A percentile compares a stretch with the other conserved stretches of the same genome.
phyloP scores from a whole-genome alignment of 164 flowering plant genomes.

The Aristolochia fimbriata region DNA sequence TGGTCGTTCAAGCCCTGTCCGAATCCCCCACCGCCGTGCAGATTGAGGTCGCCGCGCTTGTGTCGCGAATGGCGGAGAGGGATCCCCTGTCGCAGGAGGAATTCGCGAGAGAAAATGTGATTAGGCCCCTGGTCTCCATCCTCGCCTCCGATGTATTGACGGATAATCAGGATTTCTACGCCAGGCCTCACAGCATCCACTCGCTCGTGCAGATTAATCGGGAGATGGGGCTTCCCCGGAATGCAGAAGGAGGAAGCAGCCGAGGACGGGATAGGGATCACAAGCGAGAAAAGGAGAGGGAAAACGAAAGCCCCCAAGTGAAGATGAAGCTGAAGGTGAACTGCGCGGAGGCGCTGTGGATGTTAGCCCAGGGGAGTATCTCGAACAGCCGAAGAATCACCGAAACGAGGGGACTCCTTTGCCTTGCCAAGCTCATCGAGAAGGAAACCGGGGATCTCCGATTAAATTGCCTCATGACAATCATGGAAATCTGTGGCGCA shows the following conservation, averaged over 20 bases:
- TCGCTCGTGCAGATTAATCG: conserved; percentile 52
- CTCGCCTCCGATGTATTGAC: conserved; percentile 31
- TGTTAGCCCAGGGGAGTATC: conserved; percentile 44
- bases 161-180: conserved; percentile 22
- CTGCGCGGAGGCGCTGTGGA: conserved; percentile 67
- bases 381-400: conserved; percentile 56
- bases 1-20: conserved; percentile 36
- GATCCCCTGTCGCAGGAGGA: conserved; percentile 43
- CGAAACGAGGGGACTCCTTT: conserved; percentile 66
- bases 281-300: conserved; percentile 34
- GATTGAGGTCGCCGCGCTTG: conserved; percentile 40
- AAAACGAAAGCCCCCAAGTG: conserved; percentile 41
- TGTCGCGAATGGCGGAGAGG: conserved; percentile 48
- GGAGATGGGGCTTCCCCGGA: conserved; percentile 23
- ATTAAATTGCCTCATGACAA: conserved; percentile 51
- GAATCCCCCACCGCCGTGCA: conserved; percentile 53
- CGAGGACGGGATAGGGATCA: conserved; percentile 17
- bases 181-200: conserved; percentile 34
- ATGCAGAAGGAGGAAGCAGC: conserved; percentile 17
- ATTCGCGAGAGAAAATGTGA: conserved; percentile 55
- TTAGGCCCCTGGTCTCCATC: conserved; percentile 45
- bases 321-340: conserved; percentile 43
- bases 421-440: conserved; percentile 64
- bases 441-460: conserved; percentile 55
- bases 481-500: conserved; percentile 63